Base-by-base conservation (phyloP, 805 yeast species). In the Schwanniomyces pseudopolymorphus region DNA sequence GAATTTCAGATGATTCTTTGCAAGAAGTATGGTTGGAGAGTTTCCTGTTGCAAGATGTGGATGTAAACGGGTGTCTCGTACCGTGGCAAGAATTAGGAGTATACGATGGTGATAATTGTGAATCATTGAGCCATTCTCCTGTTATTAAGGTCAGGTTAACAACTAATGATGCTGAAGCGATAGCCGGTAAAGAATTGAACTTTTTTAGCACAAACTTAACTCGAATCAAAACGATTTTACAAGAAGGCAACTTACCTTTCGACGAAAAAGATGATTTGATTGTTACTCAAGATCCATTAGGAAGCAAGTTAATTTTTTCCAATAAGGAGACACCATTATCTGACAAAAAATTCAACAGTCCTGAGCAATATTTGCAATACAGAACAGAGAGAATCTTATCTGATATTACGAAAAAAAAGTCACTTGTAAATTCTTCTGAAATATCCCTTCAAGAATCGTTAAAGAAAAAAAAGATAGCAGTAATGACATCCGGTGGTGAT, bases 401-500 rank as follows among this genome's bases (percentile, higher is more conserved):
- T n/a, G 33, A 39, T 3, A 21, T 28, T 3, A 39, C 9, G 5
- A 37, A 35, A 17, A 33, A 47, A 17, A 26, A 39, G 20, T 45
- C 50, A 40, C 43, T 51, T 47, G 46, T 40, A 3, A 42, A 39
- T n/a, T 4, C n/a, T 17, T 24, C 37, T 19, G 26, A 35, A 10
- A 20, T 14, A 5, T 35, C 47, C n/a, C 33, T 38, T 7, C n/a
- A 37, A 3, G 45, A 46, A 52, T 24, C 33, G 6, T 45, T 33
- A 49, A 57, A 51, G 53, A 63, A 59, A 68, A 77, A 66, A 73
- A 83, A 64, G 52, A 82, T 85, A 48, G 91, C 84, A 1, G 87
- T 85, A 13, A 84, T 85, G 89, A 85, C 90, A 0, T 83, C 89
- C 0, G 91, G 91, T 48, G 91, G 91, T 56, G 91, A 85, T 59